Evolutionary conservation across 2,329 filamentous ascomycete species (phyloP).

Genomic region (Talaromyces sp.): DNA sequence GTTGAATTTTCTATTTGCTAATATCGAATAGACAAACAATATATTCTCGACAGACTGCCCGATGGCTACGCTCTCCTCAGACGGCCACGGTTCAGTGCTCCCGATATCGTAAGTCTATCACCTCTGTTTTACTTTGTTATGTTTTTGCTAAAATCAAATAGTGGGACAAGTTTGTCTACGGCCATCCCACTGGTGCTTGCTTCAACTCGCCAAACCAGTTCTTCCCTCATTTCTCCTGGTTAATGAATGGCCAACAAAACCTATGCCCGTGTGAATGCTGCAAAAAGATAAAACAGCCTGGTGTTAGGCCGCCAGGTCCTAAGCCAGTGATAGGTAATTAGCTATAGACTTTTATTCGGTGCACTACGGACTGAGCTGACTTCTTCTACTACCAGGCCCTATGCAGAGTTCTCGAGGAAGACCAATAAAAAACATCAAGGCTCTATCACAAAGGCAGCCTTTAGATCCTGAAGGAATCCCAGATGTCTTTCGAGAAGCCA

Average conservation of each 20-base stretch:
- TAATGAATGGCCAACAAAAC: constrained; percentile 45
- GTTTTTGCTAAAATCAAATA: constrained; percentile 15
- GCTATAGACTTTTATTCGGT: background rate
- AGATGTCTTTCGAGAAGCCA: constrained; percentile 47
- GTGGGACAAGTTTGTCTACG: constrained; percentile 52
- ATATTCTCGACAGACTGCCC: constrained; percentile 49
- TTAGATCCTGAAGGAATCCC: constrained; percentile 42
- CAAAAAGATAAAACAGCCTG: constrained; percentile 12
- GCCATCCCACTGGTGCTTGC: constrained; percentile 46
- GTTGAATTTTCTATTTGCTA: background rate
- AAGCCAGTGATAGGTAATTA: background rate
- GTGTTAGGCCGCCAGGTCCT: background rate
- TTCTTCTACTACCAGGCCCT: background rate
- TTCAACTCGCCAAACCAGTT: constrained; percentile 52
- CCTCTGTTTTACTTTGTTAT: background rate
- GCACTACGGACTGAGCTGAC: background rate
- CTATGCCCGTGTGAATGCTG: constrained; percentile 50
- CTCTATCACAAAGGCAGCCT: background rate
- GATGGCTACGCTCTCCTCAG: constrained; percentile 50
- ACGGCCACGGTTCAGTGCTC: constrained; percentile 38
- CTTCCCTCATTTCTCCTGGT: constrained; percentile 51
- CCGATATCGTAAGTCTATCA: constrained; percentile 22
- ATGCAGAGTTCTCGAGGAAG: constrained; percentile 3
- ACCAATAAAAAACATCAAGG: background rate
- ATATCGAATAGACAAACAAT: constrained; percentile 33